These are phyloP conservation scores for Paramecium sonneborni DNA, from an alignment of 73 alveolate species.

Conservation along the genomic window DNA sequence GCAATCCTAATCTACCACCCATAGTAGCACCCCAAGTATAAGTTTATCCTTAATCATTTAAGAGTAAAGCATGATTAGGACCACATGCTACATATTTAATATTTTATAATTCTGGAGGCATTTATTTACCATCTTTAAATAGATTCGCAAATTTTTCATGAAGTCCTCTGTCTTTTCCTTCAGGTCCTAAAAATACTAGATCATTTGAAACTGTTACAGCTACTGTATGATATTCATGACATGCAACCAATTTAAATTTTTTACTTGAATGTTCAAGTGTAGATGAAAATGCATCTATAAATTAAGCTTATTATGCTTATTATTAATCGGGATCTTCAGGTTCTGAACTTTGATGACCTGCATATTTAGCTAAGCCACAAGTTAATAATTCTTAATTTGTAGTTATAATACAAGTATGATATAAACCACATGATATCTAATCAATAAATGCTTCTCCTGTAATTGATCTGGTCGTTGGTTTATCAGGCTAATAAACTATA, in stretches of 20 bases:
- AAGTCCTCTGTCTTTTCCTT: constrained; percentile 14
- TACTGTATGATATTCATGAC: constrained; percentile 35
- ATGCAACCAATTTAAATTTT: constrained; percentile 30
- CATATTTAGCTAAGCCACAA: constrained; percentile 13
- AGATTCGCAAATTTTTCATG: not conserved
- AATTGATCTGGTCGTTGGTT: not conserved
- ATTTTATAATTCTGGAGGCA: not conserved
- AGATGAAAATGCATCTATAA: not conserved
- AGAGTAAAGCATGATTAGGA: constrained; percentile 8
- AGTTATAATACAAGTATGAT: not conserved
- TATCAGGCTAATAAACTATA: constrained; percentile 50
- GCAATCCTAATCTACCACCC: constrained; percentile 54
- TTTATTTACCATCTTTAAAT: not conserved
- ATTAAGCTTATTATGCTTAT: not conserved
- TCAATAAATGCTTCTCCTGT: constrained; percentile 33
- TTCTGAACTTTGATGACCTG: constrained; percentile 47
- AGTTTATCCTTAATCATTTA: not conserved
- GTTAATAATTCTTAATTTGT: not conserved
- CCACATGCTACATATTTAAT: constrained; percentile 25
- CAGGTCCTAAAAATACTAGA: constrained; percentile 1
- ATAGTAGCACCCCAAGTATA: constrained; percentile 29
- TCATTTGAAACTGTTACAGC: not conserved
- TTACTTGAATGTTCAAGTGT: constrained; percentile 20
- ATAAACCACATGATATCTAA: constrained; percentile 27
- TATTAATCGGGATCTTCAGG: constrained; percentile 2